Percentiles rank a stretch among this genome's conserved stretches.
Evolutionary conservation across 768 basidiomycete genomes (phyloP).

Genomic region (Dentipellis fragilis): DNA sequence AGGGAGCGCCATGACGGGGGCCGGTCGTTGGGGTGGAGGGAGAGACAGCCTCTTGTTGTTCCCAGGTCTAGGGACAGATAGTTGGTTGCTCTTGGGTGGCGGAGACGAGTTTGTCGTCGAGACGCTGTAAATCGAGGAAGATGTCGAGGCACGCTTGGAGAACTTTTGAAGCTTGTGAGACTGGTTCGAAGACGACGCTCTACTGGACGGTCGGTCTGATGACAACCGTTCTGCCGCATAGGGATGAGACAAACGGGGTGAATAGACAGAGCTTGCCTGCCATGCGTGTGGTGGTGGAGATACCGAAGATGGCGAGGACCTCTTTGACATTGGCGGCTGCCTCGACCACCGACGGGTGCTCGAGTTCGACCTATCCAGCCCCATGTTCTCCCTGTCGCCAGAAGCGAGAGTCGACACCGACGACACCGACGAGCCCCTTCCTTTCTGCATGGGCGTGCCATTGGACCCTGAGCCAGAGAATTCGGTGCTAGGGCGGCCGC

Average conservation of each 20-base stretch:
- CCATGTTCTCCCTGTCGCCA: neutral
- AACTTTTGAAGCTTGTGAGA: slow-evolving; percentile 5
- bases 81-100: slow-evolving; percentile 20
- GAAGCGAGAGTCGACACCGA: slow-evolving; percentile 13
- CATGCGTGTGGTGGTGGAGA: slow-evolving; percentile 39
- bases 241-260: slow-evolving; percentile 15
- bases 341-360: slow-evolving; percentile 22
- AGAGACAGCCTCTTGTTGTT: slow-evolving; percentile 44
- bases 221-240: slow-evolving; percentile 8
- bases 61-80: slow-evolving; percentile 15
- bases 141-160: slow-evolving; percentile 19
- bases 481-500: slow-evolving; percentile 10
- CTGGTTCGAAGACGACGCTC: slow-evolving; percentile 23
- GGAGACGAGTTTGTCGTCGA: slow-evolving; percentile 20
- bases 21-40: slow-evolving; percentile 65
- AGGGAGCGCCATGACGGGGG: slow-evolving; percentile 60
- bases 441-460: slow-evolving; percentile 4
- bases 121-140: slow-evolving; percentile 33
- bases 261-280: slow-evolving; percentile 14
- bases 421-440: slow-evolving; percentile 13
- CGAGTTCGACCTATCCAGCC: neutral
- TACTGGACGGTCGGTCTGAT: slow-evolving; percentile 9
- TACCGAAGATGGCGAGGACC: slow-evolving; percentile 40
- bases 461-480: slow-evolving; percentile 9
- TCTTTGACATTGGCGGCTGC: slow-evolving; percentile 32